Evolutionary conservation across 352 stramenopile genomes (phyloP), one percentile per base, ranked within the genome.

Genomic region (Pythium graminicola): DNA sequence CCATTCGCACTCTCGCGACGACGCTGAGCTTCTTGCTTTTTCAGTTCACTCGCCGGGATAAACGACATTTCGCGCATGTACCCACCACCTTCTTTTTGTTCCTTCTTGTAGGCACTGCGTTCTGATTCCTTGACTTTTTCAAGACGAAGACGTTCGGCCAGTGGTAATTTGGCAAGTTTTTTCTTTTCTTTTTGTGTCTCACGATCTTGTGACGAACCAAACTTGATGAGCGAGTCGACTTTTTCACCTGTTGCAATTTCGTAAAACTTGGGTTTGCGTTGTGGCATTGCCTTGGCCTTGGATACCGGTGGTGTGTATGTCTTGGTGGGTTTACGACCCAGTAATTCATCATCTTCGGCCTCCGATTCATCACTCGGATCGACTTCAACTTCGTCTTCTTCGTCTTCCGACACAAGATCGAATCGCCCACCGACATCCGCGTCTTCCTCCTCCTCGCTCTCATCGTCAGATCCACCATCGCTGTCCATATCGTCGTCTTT

Each of bases 401-500:
- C 81, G 16, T 75, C 66, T 29, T 92, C 77, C 8, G 73, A 81
- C 13, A 93, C 67, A 13, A 86, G 61, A 35, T 85, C 70, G 38
- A 95, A 90, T 27, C 82, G 76, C 38, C 70, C 72, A 35, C 65
- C 69, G 22, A 80, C 67, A 14, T 70, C 70, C 39, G 24, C 49
- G 5, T 82, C 72, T 8, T 89, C 68, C 2, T 75, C 62, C 1
- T 83, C 64, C 4, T 82, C 65, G 2, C 72, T 63, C 10, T 88
- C 73, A 17, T 85, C 79, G n/a, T 78, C 78, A 19, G 58, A 87
- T 44, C 42, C 80, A 36, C 72, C 82, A 57, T 94, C 90, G 57
- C 87, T 97, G 66, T 98, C 93, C 73, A 97, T 95, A 59, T 97
- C 90, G 42, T 95, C 83, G 50, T 89, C 83, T 53, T 64, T 45